Percentiles rank a stretch among this genome's conserved stretches.
phyloP scores from a whole-genome alignment of 305 asterid genomes.

The Fraxinus paxiana region DNA sequence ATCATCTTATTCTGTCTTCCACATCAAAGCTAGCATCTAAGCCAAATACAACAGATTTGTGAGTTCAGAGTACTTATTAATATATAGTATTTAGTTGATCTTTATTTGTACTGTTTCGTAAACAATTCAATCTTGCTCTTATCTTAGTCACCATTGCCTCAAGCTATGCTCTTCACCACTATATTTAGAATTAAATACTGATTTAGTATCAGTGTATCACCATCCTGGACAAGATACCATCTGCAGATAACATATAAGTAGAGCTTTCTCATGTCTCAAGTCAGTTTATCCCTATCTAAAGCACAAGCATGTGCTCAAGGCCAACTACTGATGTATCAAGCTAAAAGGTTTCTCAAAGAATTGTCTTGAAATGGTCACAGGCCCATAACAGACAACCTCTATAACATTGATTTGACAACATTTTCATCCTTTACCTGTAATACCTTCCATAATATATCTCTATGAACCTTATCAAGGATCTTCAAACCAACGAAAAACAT shows the following conservation, averaged over 20 bases:
- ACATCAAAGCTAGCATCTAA: not conserved
- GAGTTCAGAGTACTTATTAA: not conserved
- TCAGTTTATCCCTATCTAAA: not conserved
- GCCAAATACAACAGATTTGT: not conserved
- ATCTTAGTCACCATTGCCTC: not conserved
- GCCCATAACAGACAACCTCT: not conserved
- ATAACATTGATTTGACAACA: not conserved
- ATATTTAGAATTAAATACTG: not conserved
- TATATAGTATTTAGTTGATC: not conserved
- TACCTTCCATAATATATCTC: not conserved
- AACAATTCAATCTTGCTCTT: not conserved
- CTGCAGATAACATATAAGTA: not conserved
- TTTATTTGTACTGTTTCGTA: not conserved
- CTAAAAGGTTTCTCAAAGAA: not conserved
- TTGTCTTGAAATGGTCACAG: not conserved
- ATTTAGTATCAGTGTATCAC: not conserved
- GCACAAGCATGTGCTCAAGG: not conserved
- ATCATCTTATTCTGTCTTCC: not conserved
- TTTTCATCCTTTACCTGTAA: not conserved
- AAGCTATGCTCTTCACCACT: not conserved
- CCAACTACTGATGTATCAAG: not conserved
- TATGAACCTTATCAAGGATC: not conserved
- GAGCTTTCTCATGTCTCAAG: not conserved
- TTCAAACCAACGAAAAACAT: not conserved
- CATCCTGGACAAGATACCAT: not conserved